phyloP scores from a whole-genome alignment of 768 basidiomycete genomes.

The Pleurotus platypus region DNA sequence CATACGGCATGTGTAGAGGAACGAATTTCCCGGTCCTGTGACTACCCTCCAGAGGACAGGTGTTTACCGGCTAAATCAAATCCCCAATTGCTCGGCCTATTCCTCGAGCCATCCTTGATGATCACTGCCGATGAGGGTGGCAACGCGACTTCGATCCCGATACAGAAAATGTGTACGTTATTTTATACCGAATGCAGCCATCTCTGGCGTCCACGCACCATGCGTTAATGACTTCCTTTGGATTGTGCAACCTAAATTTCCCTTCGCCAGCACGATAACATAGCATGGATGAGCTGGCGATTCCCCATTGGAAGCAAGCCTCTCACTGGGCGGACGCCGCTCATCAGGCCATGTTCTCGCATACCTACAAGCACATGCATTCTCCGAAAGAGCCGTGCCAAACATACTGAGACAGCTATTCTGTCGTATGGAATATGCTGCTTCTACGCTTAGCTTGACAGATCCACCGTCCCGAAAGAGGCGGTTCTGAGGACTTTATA shows the following conservation, averaged over 20 bases:
- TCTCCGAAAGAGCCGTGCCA: slow-evolving; percentile 5
- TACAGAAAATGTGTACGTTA: not conserved
- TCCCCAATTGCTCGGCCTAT: slow-evolving; percentile 23
- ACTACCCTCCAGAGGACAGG: slow-evolving; percentile 23
- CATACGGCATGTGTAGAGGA: not conserved
- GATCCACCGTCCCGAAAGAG: not conserved
- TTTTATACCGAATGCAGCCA: too few species aligned
- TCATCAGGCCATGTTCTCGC: not conserved
- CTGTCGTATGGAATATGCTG: not conserved
- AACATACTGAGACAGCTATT: not conserved
- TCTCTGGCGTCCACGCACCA: not conserved
- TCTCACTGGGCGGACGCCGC: not conserved
- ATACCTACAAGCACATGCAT: not conserved
- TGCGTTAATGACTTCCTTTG: not conserved
- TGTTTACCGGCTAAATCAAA: slow-evolving; percentile 17
- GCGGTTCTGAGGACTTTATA: not conserved
- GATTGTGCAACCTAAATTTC: not conserved
- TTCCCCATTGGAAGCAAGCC: not conserved
- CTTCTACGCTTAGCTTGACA: not conserved
- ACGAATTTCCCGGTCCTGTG: slow-evolving; percentile 13
- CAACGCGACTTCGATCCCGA: not conserved
- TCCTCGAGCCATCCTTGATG: slow-evolving; percentile 17
- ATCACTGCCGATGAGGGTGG: not conserved
- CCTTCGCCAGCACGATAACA: not conserved
- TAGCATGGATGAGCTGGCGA: not conserved